phyloP scores from a whole-genome alignment of 371 early-diverging fungal species.

The Lichtheimia hyalospora region DNA sequence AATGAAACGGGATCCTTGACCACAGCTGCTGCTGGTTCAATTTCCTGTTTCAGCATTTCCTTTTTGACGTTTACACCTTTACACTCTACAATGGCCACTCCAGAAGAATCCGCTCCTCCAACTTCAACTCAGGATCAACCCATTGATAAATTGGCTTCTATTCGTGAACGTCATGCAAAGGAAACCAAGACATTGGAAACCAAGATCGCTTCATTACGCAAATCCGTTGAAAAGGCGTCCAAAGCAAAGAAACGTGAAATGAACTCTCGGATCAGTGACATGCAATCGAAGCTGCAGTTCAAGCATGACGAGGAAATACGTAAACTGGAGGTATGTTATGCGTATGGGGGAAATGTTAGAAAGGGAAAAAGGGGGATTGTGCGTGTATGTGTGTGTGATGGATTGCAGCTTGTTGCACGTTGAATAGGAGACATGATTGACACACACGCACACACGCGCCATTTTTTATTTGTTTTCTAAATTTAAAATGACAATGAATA shows the following conservation, averaged over 20 bases:
- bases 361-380: too few species aligned
- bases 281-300: slow-evolving; percentile 65
- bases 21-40: too few species aligned
- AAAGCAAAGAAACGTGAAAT: slow-evolving; percentile 90
- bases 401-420: too few species aligned
- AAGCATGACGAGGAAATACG: slow-evolving; percentile 72
- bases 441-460: too few species aligned
- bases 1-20: too few species aligned
- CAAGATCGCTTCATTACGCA: slow-evolving; percentile 72
- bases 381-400: too few species aligned
- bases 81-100: too few species aligned
- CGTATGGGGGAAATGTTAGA: too few species aligned
- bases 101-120: too few species aligned
- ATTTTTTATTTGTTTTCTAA: slow-evolving; percentile 18
- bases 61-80: too few species aligned
- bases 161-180: slow-evolving; percentile 72
- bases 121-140: not conserved
- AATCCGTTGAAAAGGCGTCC: slow-evolving; percentile 73
- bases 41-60: too few species aligned
- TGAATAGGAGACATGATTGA: too few species aligned
- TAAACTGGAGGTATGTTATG: slow-evolving; percentile 2
- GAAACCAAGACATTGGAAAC: slow-evolving; percentile 77
- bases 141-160: slow-evolving; percentile 48
- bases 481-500: slow-evolving; percentile 17
- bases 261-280: slow-evolving; percentile 60